Evolutionary conservation across 2,329 filamentous ascomycete genomes (phyloP), one percentile per base, ranked within the genome.

Genomic region (Epichloe sibirici): DNA sequence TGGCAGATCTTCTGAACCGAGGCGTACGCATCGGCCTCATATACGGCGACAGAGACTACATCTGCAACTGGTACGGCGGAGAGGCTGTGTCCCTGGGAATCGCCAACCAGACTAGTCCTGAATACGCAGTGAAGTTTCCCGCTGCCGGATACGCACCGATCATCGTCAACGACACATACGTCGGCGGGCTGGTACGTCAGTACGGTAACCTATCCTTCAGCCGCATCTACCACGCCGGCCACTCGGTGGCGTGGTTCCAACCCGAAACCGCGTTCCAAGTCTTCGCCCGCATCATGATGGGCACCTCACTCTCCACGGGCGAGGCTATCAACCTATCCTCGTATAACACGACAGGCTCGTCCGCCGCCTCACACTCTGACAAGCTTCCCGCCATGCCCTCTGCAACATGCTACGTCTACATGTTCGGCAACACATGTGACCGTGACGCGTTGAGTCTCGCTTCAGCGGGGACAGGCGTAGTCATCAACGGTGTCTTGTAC

Each of bases 191-290:
- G 52, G 86, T 88, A 0, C 78, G 87, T 4, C 86, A 93, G 65
- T 87, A 81, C 60, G 87, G 85, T 11, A 90, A 90, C 59, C 75
- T 86, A 51, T 81, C 77, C 15, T 86, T 86, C 63, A 79, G 78
- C 51, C 75, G 83, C 7, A 73, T 86, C 47, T 86, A 82, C 63
- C 78, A 85, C 59, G 74, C 82, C 15, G 82, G 83, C 2, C 83
- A 86, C 60, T 75, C 80, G 49, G 76, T 82, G 1, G 74, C 80
- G 0, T 77, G 74, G 51, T 81, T 80, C 61, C 81, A 84, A 66
- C 81, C 81, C 12, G 70, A 78, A 61, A 80, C 79, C 3, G 70
- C 77, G 2, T 73, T 82, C 53, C 74, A 77, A 56, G 68, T 83
- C 40, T 85, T 85, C 59, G 74, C 78, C 31, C 75, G 83, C 34